These are phyloP conservation scores for Tanacetum coccineum DNA, from an alignment of 129 eudicot genomes.

Conservation along the genomic window DNA sequence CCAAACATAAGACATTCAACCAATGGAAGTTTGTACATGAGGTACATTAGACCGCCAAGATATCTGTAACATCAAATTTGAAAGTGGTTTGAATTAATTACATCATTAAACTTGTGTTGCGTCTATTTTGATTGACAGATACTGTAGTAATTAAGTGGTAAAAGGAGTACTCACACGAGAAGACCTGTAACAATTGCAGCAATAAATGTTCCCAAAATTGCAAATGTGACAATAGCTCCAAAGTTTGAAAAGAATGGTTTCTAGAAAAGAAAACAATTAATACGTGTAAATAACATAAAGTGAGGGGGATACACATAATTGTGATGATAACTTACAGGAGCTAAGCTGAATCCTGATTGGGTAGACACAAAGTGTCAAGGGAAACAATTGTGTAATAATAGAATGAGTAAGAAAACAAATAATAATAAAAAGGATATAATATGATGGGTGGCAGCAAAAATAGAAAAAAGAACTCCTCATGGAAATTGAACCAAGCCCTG, in stretches of 20 bases:
- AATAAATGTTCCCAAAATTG: slow-evolving; percentile 86
- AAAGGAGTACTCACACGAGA: slow-evolving; percentile 72
- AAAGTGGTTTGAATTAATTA: slow-evolving; percentile 16
- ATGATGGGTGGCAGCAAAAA: slow-evolving; percentile 96
- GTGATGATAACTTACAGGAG: slow-evolving; percentile 69
- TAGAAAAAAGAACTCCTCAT: slow-evolving; percentile 95
- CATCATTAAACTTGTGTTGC: neutral
- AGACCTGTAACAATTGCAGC: slow-evolving; percentile 85
- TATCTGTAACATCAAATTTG: slow-evolving; percentile 44
- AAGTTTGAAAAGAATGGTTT: slow-evolving; percentile 98
- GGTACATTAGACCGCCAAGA: slow-evolving; percentile 76
- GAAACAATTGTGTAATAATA: slow-evolving; percentile 20
- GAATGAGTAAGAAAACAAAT: neutral
- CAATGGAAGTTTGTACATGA: slow-evolving; percentile 89
- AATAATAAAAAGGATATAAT: slow-evolving; percentile 77
- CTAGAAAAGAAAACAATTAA: slow-evolving; percentile 33
- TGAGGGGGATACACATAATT: neutral
- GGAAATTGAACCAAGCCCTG: slow-evolving; percentile 98
- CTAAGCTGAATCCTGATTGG: slow-evolving; percentile 98
- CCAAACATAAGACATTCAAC: slow-evolving; percentile 99
- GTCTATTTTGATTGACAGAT: neutral
- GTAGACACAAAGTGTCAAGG: slow-evolving; percentile 65
- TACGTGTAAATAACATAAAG: too few species aligned
- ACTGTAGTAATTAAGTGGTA: neutral
- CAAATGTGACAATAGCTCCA: slow-evolving; percentile 96